Evolutionary conservation across 495 filamentous ascomycete species (phyloP).

Genomic region (Cladorrhinum samala): DNA sequence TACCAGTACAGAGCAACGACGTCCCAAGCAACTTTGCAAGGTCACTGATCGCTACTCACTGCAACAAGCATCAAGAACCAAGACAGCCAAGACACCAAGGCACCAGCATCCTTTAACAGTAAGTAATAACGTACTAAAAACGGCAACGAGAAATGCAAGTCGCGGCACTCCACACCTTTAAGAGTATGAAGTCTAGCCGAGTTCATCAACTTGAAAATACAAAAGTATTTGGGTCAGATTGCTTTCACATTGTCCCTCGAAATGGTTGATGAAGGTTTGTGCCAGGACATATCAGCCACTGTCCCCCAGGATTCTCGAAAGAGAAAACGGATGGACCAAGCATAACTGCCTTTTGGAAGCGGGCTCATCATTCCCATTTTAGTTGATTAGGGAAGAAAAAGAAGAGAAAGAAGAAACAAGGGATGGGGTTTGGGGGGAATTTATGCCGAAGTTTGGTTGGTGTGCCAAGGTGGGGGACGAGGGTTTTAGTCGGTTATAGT

Average conservation of each 20-base stretch:
- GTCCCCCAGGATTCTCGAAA: conserved; percentile 25
- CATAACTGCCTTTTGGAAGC: conserved; percentile 34
- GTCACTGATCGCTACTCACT: no score
- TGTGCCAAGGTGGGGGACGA: background rate
- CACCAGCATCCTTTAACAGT: no score
- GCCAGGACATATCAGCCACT: conserved; percentile 54
- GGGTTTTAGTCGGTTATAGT: no score
- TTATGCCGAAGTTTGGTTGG: conserved; percentile 2
- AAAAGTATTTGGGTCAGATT: conserved; percentile 45
- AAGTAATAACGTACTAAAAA: background rate
- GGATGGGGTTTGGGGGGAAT: conserved; percentile 10
- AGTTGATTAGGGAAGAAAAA: conserved; percentile 47
- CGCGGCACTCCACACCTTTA: background rate
- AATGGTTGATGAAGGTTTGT: conserved; percentile 46
- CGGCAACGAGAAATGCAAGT: conserved; percentile 6
- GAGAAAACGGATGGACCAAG: conserved; percentile 29
- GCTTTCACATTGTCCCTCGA: conserved; percentile 49
- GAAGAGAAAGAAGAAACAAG: conserved; percentile 12
- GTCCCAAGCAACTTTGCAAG: no score
- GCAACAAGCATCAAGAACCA: background rate
- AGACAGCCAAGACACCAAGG: background rate
- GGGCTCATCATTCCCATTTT: conserved; percentile 53
- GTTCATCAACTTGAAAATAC: conserved; percentile 29
- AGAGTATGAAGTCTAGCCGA: conserved; percentile 10
- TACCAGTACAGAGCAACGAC: no score